phyloP scores from a whole-genome alignment of 106 monocot species.

The Dioscorea alata region DNA sequence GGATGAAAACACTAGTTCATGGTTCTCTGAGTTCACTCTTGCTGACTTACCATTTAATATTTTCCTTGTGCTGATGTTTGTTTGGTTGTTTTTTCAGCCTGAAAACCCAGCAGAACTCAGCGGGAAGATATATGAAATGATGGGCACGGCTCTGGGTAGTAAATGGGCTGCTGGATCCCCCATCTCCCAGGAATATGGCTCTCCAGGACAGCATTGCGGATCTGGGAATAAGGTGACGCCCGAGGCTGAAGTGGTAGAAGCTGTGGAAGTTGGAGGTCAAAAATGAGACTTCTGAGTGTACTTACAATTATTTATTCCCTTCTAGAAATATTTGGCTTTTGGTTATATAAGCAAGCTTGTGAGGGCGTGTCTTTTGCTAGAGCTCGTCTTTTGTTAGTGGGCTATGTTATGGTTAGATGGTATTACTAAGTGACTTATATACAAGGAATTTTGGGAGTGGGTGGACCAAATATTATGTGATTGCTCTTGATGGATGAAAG shows the following conservation, averaged over 20 bases:
- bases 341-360: no score
- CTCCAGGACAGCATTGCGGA: constrained; percentile 5
- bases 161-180: constrained; percentile 37
- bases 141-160: constrained; percentile 54
- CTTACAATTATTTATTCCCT: no score
- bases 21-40: background rate
- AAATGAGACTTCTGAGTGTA: constrained; percentile 23
- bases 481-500: no score
- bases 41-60: background rate
- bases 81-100: constrained; percentile 41
- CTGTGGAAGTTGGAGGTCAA: constrained; percentile 34
- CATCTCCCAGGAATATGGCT: constrained; percentile 4
- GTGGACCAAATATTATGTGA: no score
- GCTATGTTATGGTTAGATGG: background rate
- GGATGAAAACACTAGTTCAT: no score
- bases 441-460: no score
- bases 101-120: constrained; percentile 82
- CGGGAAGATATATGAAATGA: constrained; percentile 96
- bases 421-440: no score
- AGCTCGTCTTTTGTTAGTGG: no score
- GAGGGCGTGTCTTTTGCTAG: no score
- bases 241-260: constrained; percentile 71
- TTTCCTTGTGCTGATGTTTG: no score
- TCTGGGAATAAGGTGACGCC: constrained; percentile 17
- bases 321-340: no score